Percentiles rank a stretch among this genome's conserved stretches.
Evolutionary conservation across 2,329 filamentous ascomycete species (phyloP).

Genomic region (Nannizzia gypsea): DNA sequence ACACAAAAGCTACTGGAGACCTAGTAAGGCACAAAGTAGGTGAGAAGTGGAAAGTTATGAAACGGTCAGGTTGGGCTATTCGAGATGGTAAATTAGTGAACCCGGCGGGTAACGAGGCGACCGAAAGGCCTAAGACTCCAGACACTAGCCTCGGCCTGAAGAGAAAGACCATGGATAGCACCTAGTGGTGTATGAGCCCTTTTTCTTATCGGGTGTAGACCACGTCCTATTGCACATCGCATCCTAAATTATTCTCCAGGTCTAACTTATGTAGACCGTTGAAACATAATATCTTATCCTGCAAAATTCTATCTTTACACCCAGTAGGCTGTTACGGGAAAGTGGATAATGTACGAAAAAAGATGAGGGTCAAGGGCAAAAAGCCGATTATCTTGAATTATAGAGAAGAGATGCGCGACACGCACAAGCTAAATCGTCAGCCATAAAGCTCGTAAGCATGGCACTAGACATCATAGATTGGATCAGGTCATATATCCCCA

Average conservation of each 20-base stretch:
- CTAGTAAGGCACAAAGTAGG: constrained; percentile 61
- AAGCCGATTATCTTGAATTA: background rate
- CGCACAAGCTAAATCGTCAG: background rate
- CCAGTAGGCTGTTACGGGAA: no score
- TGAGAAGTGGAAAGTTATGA: constrained; percentile 57
- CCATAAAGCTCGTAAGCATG: background rate
- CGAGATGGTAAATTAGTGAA: constrained; percentile 34
- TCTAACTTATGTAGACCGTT: no score
- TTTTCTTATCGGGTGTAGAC: background rate
- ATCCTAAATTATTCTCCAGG: background rate
- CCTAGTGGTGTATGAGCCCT: background rate
- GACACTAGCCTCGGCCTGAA: background rate
- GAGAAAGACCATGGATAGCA: background rate
- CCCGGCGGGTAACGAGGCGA: background rate
- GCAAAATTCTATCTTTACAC: no score
- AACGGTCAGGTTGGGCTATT: constrained; percentile 55
- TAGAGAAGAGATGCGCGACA: background rate
- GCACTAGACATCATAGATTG: background rate
- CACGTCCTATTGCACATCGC: background rate
- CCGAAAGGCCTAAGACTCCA: background rate
- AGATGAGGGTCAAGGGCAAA: background rate
- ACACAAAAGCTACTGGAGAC: constrained; percentile 79
- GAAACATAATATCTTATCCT: background rate
- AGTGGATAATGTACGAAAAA: background rate
- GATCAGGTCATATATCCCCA: background rate